Conservation (phyloP, 805 yeast genomes). For the Saccharomycopsis sp. region DNA sequence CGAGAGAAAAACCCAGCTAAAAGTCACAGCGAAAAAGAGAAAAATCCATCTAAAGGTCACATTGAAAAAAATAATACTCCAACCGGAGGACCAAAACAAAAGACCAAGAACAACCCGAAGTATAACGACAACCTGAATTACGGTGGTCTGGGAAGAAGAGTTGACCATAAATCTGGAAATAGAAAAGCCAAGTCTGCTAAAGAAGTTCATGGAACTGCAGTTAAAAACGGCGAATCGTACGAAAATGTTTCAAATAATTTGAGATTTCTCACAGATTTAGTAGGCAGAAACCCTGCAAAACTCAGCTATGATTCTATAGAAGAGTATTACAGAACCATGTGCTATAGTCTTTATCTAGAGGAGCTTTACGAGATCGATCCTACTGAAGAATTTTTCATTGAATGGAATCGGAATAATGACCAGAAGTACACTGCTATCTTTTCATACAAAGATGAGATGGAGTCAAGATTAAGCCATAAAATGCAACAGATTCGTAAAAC, state of each 20-base stretch:
- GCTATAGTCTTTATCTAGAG: slow-evolving; percentile 57
- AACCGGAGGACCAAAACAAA: background rate
- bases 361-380: slow-evolving; percentile 46
- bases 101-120: background rate
- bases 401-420: slow-evolving; percentile 32
- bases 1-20: too few species aligned
- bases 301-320: slow-evolving; percentile 40
- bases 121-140: background rate
- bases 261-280: slow-evolving; percentile 31
- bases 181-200: background rate
- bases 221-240: background rate
- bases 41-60: background rate
- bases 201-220: background rate
- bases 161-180: background rate
- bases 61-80: background rate
- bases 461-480: slow-evolving; percentile 45
- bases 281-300: slow-evolving; percentile 32
- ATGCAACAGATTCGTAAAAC: slow-evolving; percentile 38
- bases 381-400: slow-evolving; percentile 41
- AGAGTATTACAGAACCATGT: slow-evolving; percentile 51
- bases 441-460: slow-evolving; percentile 42
- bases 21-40: background rate
- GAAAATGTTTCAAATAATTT: slow-evolving; percentile 28
- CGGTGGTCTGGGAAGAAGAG: background rate
- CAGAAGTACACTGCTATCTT: slow-evolving; percentile 28